Evolutionary conservation across 371 early-diverging fungal species (phyloP), one percentile per base, ranked within the genome.

Genomic region (Choanephora cucurbitarum): DNA sequence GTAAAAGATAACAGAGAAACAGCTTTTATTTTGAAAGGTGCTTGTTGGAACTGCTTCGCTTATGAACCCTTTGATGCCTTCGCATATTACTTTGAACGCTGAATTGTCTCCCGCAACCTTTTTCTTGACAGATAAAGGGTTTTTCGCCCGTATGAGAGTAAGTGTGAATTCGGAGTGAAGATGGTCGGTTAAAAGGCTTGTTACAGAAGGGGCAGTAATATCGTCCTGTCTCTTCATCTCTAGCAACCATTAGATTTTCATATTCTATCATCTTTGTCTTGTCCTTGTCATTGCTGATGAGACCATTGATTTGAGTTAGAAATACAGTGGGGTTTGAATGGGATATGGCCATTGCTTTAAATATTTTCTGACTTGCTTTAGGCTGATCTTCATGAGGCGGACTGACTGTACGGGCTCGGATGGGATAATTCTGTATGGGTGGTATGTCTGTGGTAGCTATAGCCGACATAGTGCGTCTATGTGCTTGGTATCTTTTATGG

Each of bases 71-170:
- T 17, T 77, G 46, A 60, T 91, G 92, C 33, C 92, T 77, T 32
- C 87, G 82, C 82, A 90, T 69, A 57, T 91, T 91, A 66, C 87
- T 86, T 48, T 81, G 76, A 6, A 91, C 91, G 14, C 88, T 86
- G 57, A 91, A 91, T 44, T 73, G 74, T 37, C 84, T 73, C 11
- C 80, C 80, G 67, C 92, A 91, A 0, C 84, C 87, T 18, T 75
- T 69, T 39, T 72, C 79, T 10, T 63, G 62, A 61, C 91, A 91
- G 34, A 75, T 73, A 69, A 83, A 84, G 1, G 91, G 91, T 54
- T 83, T 82, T 58, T 90, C 90, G 2, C 90, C 89, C 1, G 91
- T 90, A 56, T 91, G 91, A 1, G 88, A 82, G 52, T 83, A 77
- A 23, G 81, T 82, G 58, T 90, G 91, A 23, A 88, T 88, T 3